Evolutionary conservation across 345 rosid genomes (phyloP), one percentile per base, ranked within the genome.

Genomic region (Adansonia digitata): DNA sequence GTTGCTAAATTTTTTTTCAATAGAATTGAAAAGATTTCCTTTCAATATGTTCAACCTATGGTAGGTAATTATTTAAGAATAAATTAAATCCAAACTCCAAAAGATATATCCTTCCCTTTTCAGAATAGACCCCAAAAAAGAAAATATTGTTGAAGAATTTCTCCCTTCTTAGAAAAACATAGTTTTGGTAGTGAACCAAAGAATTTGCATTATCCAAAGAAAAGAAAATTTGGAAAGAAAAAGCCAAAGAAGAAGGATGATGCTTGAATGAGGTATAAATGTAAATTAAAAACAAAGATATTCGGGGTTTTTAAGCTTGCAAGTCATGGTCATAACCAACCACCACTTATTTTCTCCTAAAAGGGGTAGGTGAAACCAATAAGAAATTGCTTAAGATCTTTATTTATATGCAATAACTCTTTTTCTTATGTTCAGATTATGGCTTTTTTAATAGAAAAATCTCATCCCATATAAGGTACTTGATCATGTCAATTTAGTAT

Each of bases 251-350:
- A 27, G 4, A 27, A 2, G 52, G 52, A 59, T 59, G 63, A 59
- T 27, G 29, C 2, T 43, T 66, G 5, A 43, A 22, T 42, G 69
- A 40, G 49, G 49, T 22, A 65, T 66, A 66, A 7, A 2, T n/a
- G n/a, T 2, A 26, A 26, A 53, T 14, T n/a, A n/a, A n/a, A 20
- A 27, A 14, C n/a, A 45, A 64, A 64, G 48, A n/a, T 63, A 13
- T 45, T 18, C 37, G 45, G 73, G 5, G 42, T 1, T 49, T 29
- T 31, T 31, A 69, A 49, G 60, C 60, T 69, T 49, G 27, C 59
- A 49, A 69, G 60, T 49, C 73, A 34, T 10, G 29, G 15, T 69
- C 73, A 49, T 69, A 27, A 69, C 60, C 73, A 49, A 69, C 73
- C 73, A 69, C 60, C 45, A 49, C 39, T 31, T 35, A 5, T 49